Conservation (phyloP, 768 basidiomycete species). For the Panus rudis region DNA sequence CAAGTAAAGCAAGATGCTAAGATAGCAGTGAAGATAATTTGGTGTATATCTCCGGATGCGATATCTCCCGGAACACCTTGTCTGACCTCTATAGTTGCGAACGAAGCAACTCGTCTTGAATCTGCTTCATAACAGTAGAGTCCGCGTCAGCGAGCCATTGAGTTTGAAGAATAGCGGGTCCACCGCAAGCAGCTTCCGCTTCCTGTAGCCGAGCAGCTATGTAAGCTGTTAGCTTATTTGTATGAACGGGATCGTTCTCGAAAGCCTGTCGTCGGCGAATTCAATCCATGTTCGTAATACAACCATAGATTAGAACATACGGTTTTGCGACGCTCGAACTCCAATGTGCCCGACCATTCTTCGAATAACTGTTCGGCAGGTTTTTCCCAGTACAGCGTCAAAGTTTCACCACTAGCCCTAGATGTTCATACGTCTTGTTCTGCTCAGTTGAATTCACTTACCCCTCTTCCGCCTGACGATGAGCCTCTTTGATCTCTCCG, state of each 20-base stretch:
- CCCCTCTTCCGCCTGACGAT: constrained; percentile 26
- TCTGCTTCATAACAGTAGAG: constrained; percentile 65
- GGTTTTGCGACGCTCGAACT: constrained; percentile 66
- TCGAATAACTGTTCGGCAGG: constrained; percentile 54
- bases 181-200: constrained; percentile 55
- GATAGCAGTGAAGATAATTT: no score
- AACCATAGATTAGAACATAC: constrained; percentile 35
- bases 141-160: constrained; percentile 62
- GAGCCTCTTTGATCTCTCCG: constrained; percentile 75
- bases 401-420: constrained; percentile 15
- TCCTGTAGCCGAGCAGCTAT: constrained; percentile 53
- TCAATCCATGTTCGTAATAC: background rate
- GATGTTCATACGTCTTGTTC: background rate
- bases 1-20: no score
- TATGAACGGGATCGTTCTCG: constrained; percentile 67
- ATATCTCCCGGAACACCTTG: no score
- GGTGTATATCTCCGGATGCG: no score
- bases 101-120: constrained; percentile 25
- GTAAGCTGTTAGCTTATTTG: constrained; percentile 51
- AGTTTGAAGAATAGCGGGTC: constrained; percentile 50
- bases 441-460: constrained; percentile 7
- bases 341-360: constrained; percentile 62
- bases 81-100: no score
- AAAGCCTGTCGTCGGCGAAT: constrained; percentile 41
- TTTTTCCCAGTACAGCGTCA: constrained; percentile 67